Percentiles rank a stretch among this genome's conserved stretches.
These are phyloP conservation scores for Yamadazyma friedrichii DNA, from an alignment of 1,139 yeast species.

Conservation along the genomic window DNA sequence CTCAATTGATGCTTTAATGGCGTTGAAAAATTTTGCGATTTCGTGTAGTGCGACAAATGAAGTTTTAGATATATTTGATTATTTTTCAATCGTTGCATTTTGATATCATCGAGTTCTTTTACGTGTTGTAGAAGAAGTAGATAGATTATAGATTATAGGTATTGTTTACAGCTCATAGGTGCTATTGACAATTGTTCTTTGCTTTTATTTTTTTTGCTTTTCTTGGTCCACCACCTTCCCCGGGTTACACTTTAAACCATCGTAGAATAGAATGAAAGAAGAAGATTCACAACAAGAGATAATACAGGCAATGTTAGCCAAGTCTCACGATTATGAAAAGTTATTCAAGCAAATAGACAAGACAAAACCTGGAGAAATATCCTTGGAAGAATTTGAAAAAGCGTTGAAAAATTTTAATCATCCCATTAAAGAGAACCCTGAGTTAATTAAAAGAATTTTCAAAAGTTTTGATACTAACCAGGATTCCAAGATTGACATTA, in stretches of 20 bases:
- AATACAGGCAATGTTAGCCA: slow-evolving; percentile 3
- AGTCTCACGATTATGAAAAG: slow-evolving; percentile 24
- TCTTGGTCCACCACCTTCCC: no score
- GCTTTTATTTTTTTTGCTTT: no score
- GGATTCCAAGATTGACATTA: slow-evolving; percentile 56
- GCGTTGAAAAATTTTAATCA: slow-evolving; percentile 58
- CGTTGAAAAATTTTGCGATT: slow-evolving; percentile 3
- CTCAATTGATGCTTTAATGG: background rate
- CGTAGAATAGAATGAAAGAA: no score
- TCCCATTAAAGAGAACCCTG: slow-evolving; percentile 66
- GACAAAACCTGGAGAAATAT: slow-evolving; percentile 53
- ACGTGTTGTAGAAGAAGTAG: background rate
- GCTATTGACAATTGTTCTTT: no score
- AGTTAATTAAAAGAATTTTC: slow-evolving; percentile 56
- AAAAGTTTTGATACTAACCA: slow-evolving; percentile 56
- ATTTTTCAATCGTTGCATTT: background rate
- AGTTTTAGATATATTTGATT: slow-evolving; percentile 5
- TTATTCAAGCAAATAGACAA: slow-evolving; percentile 52
- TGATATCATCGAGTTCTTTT: background rate
- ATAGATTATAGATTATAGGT: no score
- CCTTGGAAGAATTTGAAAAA: slow-evolving; percentile 50
- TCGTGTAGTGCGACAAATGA: slow-evolving; percentile 2
- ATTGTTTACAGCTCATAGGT: no score
- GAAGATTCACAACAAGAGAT: slow-evolving; percentile 1
- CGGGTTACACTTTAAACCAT: background rate